These are phyloP conservation scores for Lasiodiplodia citricola DNA, from an alignment of 2,329 filamentous ascomycete genomes.

Conservation along the genomic window DNA sequence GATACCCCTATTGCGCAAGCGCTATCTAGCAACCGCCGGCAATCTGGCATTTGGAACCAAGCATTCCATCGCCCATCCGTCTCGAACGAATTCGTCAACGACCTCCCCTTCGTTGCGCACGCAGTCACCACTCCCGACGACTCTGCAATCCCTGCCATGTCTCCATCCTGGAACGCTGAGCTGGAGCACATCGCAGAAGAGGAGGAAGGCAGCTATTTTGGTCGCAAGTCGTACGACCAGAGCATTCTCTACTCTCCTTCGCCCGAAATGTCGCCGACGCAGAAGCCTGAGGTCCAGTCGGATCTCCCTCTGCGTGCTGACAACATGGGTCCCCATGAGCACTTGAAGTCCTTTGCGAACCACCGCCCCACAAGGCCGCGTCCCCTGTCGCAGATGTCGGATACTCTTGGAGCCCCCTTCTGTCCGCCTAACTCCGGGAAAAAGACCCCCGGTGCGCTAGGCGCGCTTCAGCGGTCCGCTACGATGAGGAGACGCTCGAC, in stretches of 20 bases:
- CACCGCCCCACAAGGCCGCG: constrained; percentile 25
- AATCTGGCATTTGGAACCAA: constrained; percentile 42
- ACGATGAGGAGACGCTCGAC: constrained; percentile 24
- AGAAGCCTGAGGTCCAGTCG: constrained; percentile 14
- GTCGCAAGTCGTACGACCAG: constrained; percentile 36
- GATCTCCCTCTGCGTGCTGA: constrained; percentile 22
- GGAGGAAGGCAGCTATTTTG: constrained; percentile 32
- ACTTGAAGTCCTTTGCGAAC: constrained; percentile 25
- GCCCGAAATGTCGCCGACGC: constrained; percentile 27
- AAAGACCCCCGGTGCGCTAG: constrained; percentile 19
- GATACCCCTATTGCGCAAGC: constrained; percentile 21
- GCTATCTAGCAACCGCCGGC: constrained; percentile 29
- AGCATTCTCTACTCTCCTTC: constrained; percentile 31
- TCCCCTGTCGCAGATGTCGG: constrained; percentile 49
- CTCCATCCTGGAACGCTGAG: constrained; percentile 46
- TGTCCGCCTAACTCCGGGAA: constrained; percentile 33
- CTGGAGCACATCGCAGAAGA: constrained; percentile 46
- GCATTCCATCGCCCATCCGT: constrained; percentile 28
- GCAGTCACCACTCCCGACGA: constrained; percentile 51
- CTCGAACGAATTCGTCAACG: constrained; percentile 32
- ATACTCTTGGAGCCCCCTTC: constrained; percentile 52
- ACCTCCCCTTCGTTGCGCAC: constrained; percentile 42
- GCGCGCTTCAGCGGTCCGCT: constrained; percentile 13
- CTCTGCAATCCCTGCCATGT: constrained; percentile 45
- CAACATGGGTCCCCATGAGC: constrained; percentile 22